Evolutionary conservation across 1,139 yeast species (phyloP), one percentile per base, ranked within the genome.

Genomic region (Blastobotrys persicus): DNA sequence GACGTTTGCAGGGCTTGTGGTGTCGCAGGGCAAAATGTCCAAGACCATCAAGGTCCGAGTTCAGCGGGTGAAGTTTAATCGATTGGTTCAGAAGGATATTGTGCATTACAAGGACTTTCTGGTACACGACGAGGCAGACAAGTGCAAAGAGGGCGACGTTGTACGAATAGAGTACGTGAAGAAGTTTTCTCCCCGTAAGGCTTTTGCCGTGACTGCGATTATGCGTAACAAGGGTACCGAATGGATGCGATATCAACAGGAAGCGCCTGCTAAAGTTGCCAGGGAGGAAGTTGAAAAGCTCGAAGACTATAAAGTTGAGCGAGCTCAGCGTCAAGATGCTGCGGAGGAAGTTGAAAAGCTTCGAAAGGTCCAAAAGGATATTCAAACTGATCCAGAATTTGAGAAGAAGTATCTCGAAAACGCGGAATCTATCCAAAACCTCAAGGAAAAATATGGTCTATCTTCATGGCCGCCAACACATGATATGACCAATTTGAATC

Each of bases 21-120:
- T 88, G 37, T 88, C 97, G 50, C 97, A 89, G 66, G 98, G 98
- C 42, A 88, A 88, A 67, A 91, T 91, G 97, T 78, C 79, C 69
- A 92, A 92, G 75, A 91, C 98, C 56, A 91, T 92, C 57, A 91
- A 89, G 73, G 98, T 92, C 54, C 80, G 96, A 53, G 92, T 92
- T 41, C 86, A 85, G 65, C 63, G 67, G 44, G 44, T 55, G 39
- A 59, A 59, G 49, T 59, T 54, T 55, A 58, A 61, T 52, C 57
- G 60, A 19, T 52, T 56, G 16, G 55, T 55, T 33, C 60, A 62
- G 51, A 63, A 73, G 69, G 89, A 88, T 59, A 77, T 87, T 55
- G 73, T 86, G 62, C 81, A 78, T 60, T 81, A 91, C 72, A 87
- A 86, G 62, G 95, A 88, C 64, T 89, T 81, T 67, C 73, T 91